Percentiles rank a stretch among this genome's conserved stretches.
Evolutionary conservation across 768 basidiomycete species (phyloP).

Genomic region (Pleurotus tuber-regium): DNA sequence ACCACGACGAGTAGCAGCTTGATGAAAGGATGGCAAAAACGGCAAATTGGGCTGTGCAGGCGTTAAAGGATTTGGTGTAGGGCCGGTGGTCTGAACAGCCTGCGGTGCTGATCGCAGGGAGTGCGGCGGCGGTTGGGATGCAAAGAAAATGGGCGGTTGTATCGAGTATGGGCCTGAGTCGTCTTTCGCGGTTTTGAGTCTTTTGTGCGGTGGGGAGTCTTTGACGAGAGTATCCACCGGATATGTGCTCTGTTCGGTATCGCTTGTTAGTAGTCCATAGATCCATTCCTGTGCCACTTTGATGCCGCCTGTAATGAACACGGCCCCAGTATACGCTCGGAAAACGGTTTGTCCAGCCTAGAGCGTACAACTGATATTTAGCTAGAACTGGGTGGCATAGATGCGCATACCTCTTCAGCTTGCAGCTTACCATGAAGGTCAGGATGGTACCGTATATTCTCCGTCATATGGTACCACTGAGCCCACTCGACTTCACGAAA

Average conservation of each 20-base stretch:
- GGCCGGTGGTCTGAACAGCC: too few relatives aligned
- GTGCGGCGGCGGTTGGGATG: constrained; percentile 29
- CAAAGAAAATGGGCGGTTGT: constrained; percentile 31
- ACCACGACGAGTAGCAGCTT: constrained; percentile 65
- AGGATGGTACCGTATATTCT: constrained; percentile 46
- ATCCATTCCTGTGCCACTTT: constrained; percentile 57
- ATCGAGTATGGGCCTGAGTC: constrained; percentile 22
- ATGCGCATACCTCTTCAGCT: constrained; percentile 38
- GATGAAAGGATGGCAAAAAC: constrained; percentile 73
- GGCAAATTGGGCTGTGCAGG: constrained; percentile 63
- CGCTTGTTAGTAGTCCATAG: constrained; percentile 25
- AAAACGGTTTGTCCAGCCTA: constrained; percentile 61
- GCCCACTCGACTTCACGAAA: constrained; percentile 43
- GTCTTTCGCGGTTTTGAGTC: constrained; percentile 38
- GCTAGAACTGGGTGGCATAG: constrained; percentile 14
- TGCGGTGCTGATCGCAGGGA: constrained; percentile 19
- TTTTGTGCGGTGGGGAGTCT: constrained; percentile 35
- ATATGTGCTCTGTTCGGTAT: background rate
- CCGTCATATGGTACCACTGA: constrained; percentile 41
- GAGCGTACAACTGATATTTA: constrained; percentile 10
- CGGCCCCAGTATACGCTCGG: constrained; percentile 65
- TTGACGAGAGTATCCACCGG: background rate
- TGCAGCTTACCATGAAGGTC: constrained; percentile 32
- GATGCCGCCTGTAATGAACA: constrained; percentile 55
- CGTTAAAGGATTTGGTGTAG: constrained; percentile 52